Base-by-base conservation (phyloP, 2,329 filamentous ascomycete species). In the Rhynchosporium secalis region DNA sequence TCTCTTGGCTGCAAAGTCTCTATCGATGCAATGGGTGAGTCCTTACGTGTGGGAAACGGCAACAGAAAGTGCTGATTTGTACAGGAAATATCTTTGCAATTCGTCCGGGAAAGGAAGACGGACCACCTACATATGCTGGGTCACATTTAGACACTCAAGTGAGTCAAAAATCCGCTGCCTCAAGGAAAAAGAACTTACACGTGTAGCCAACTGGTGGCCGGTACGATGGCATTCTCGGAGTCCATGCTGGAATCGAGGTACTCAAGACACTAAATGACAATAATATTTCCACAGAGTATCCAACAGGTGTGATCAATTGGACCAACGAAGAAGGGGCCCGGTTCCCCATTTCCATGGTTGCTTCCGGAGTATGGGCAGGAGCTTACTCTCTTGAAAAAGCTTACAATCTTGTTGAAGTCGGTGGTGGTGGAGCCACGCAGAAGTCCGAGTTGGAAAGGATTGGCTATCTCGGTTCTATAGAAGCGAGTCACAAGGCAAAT, bases 311-410 rank as follows among this genome's bases (percentile, higher is more conserved):
- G 3, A 66, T 70, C n/a, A 69, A 70, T 71, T 91, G 88, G 88
- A 92, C 70, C 31, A 89, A 86, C 71, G 91, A 95, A 77, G 91
- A 95, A 76, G 90, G 90, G 2, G 90, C 90, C 1, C 83, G 90
- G 0, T 94, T 94, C 66, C 89, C 90, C 0, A 86, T 86, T 59
- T 89, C 85, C 36, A 92, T 91, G 85, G 78, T 89, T 31, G 80
- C 86, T 0, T 92, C 89, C 0, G 90, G 88, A 1, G 90, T 93
- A 13, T 94, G 90, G 90, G 85, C 89, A 0, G 88, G 81, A n/a
- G 78, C 78, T 0, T 87, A 91, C 8, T 76, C 87, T 0, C 75
- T 90, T 3, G 80, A 86, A 13, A 79, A 77, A 56, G 89, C 87
- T 12, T 86, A 86, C 74, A 79, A 76, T 43, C 78, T 90, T 5